Base-by-base conservation (phyloP, 345 rosid genomes). In the Eutrema yunnanense region DNA sequence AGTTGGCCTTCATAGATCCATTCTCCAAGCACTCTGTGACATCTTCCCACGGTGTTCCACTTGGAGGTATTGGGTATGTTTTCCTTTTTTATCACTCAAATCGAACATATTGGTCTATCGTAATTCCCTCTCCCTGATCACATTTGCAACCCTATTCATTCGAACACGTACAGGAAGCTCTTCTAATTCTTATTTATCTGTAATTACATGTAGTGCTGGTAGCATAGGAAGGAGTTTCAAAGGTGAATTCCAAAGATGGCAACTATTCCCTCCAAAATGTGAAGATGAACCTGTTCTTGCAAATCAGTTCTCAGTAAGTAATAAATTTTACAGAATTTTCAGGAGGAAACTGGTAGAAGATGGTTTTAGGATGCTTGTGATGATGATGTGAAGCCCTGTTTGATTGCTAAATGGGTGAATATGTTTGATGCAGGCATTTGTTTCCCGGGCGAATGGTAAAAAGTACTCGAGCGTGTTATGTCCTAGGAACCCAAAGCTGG, bases 281-380 rank as follows among this genome's bases (percentile, higher is more conserved):
- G 90, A 95, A 81, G 87, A 85, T 49, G 84, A 80, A 74, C 96
- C 96, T 2, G 81, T 95, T 65, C 74, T 90, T 51, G 89, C 92
- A 64, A 90, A 95, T 81, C 99, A 95, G 60, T 92, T 95, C 86
- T 92, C 99, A 33, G 97, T 95, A 84, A 89, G 97, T 91, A 75
- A 40, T 27, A 16, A 16, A 48, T 55, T 4, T 16, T 47, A 63
- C 19, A 55, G 65, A 69, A 54, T 73, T 75, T 26, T 33, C 56
- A 12, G 2, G 44, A 41, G 22, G 42, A 30, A 32, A 9, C 3
- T 42, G 6, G 12, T 42, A 5, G 16, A 32, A 34, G 19, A 51
- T 37, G 14, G 26, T 9, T 12, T 22, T 22, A 22, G 26, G 26
- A 22, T 22, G 26, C 26, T 22, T 22, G 26, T 1, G 26, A 22